These are phyloP conservation scores for Albugo candida DNA, from an alignment of 352 stramenopile species.

Conservation along the genomic window DNA sequence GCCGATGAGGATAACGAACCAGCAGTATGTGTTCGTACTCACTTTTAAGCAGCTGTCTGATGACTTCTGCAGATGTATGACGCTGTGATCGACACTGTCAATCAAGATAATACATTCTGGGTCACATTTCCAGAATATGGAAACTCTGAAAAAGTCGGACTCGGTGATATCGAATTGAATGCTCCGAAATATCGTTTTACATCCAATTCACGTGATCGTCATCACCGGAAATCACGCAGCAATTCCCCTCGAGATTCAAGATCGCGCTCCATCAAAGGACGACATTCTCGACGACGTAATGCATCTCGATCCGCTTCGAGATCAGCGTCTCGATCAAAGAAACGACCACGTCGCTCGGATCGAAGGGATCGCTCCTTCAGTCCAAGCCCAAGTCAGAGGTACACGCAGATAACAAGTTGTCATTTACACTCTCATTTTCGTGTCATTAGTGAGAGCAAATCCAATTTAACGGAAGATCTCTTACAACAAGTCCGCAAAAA, in stretches of 20 bases:
- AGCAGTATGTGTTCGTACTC: slow-evolving; percentile 18
- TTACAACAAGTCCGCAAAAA: slow-evolving; percentile 83
- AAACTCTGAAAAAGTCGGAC: slow-evolving; percentile 85
- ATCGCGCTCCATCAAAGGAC: slow-evolving; percentile 2
- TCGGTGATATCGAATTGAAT: slow-evolving; percentile 88
- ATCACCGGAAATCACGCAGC: slow-evolving; percentile 5
- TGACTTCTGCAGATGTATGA: slow-evolving; percentile 79
- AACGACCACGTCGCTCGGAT: not conserved
- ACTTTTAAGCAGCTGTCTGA: not conserved
- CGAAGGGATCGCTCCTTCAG: slow-evolving; percentile 10
- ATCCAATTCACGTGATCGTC: slow-evolving; percentile 6
- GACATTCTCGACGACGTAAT: slow-evolving; percentile 6
- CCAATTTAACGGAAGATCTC: slow-evolving; percentile 36
- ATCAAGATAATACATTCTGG: slow-evolving; percentile 64
- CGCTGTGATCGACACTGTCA: slow-evolving; percentile 86
- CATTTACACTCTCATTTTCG: slow-evolving; percentile 4
- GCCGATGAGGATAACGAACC: slow-evolving; percentile 89
- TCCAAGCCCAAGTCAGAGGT: slow-evolving; percentile 13
- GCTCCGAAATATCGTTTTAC: slow-evolving; percentile 13
- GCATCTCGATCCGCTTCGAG: slow-evolving; percentile 23
- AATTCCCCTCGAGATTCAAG: slow-evolving; percentile 5
- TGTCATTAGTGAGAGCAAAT: slow-evolving; percentile 2
- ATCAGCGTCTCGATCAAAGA: not conserved
- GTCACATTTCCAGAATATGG: slow-evolving; percentile 94
- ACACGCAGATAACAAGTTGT: not conserved